phyloP scores from a whole-genome alignment of 495 filamentous ascomycete species.

The Xylaria curta region DNA sequence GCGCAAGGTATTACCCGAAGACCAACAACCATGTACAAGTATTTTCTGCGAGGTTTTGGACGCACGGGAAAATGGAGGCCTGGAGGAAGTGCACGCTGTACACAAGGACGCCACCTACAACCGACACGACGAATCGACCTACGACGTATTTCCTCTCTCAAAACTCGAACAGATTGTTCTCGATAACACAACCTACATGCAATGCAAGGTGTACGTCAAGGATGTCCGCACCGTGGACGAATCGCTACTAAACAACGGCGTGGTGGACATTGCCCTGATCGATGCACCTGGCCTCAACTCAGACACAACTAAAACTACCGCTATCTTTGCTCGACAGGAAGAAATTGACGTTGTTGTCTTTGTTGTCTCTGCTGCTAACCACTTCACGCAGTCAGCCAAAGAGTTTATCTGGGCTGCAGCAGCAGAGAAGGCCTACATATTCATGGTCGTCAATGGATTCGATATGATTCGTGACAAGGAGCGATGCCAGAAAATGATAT shows the following conservation, averaged over 20 bases:
- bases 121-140: constrained; percentile 90
- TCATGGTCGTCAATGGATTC: constrained; percentile 97
- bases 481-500: constrained; percentile 80
- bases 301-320: constrained; percentile 95
- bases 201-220: constrained; percentile 96
- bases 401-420: constrained; percentile 97
- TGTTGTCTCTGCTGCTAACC: constrained; percentile 95
- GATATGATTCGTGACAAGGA: constrained; percentile 93
- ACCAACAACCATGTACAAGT: constrained; percentile 98
- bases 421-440: constrained; percentile 96
- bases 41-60: constrained; percentile 98
- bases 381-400: constrained; percentile 94
- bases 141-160: constrained; percentile 77
- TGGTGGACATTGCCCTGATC: constrained; percentile 96
- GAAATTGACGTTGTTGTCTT: constrained; percentile 99
- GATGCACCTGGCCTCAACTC: constrained; percentile 95
- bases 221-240: constrained; percentile 91
- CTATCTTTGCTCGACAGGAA: constrained; percentile 94
- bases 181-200: constrained; percentile 83
- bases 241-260: constrained; percentile 94
- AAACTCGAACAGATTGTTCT: constrained; percentile 88
- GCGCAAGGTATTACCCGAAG: constrained; percentile 91
- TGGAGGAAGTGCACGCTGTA: constrained; percentile 96
- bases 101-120: constrained; percentile 80
- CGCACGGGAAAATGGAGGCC: constrained; percentile 82